Evolutionary conservation across 768 basidiomycete species (phyloP), one percentile per base, ranked within the genome.

Genomic region (Hypholoma sublateritium): DNA sequence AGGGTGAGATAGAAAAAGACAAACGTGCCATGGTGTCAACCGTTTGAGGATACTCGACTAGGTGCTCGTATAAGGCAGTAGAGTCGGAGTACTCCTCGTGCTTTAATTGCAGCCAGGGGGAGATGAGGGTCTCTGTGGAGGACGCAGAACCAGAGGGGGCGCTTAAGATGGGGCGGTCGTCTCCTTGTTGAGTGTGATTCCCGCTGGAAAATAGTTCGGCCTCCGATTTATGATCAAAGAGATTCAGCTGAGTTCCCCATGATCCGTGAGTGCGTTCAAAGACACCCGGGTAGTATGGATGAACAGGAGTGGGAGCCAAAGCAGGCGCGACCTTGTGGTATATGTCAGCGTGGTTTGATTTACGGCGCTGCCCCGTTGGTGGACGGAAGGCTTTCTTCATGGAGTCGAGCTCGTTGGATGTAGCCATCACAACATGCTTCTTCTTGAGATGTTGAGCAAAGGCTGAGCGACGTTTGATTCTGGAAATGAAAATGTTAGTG

Each of bases 391-490:
- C 7, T 17, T 50, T 46, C 37, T 69, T 74, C 25, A 70, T 63
- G 32, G 62, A 57, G 46, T 75, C 74, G 37, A 78, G 62, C 32
- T 74, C 56, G 25, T 72, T 49, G 5, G 58, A 65, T 3, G 64
- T 59, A 22, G 69, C 68, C 45, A 74, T 69, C 24, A 74, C 62
- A 34, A 68, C 69, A 58, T 88, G 87, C 65, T 79, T 81, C 55
- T 66, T 71, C 16, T 28, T 39, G 48, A 89, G 66, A 68, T 89
- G 87, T 3, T 67, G 66, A 22, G 71, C 70, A 58, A 87, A 89
- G 21, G 81, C 77, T 28, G 83, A 81, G 24, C 78, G 78, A 50
- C 88, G 85, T 66, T 87, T 86, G 62, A 88, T 89, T 32, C 86
- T 89, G 58, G 25, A 34, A 46, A n/a, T 43, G 24, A 28, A 22